Base-by-base conservation (phyloP, 139 green algal genomes). In the Chlamydomonas applanata region DNA sequence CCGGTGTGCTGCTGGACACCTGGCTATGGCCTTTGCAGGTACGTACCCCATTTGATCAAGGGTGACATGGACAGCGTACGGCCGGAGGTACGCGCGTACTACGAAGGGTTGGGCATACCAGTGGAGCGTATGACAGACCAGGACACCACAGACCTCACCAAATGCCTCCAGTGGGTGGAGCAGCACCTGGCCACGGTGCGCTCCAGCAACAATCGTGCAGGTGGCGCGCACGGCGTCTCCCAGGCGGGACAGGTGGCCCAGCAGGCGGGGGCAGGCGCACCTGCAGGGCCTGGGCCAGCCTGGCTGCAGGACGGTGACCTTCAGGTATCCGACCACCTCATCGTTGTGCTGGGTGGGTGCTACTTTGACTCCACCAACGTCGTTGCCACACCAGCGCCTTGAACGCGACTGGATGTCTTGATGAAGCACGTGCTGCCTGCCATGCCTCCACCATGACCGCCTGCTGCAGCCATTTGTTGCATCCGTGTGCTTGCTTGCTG, bases 31-130 rank as follows among this genome's bases (percentile, higher is more conserved):
- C 2, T 27, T 69, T 87, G 25, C 69, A 71, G 52, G 30, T 84
- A 78, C 59, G 35, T 93, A 45, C 94, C 94, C 2, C 76, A 94
- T 52, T 22, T 88, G 2, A 93, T 98, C 49, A 71, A 82, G 0
- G 95, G 95, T 0, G 95, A 98, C 72, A 66, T 98, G 40, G 95
- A 98, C 83, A 94, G 84, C 7, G 62, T 97, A 0, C 34, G 76
- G 32, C 40, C 70, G 22, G 77, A 84, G 22, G 79, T 87, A 45
- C 57, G 36, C 2, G 69, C 60, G 2, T 82, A 83, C 33, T 91
- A 88, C 76, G 73, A 36, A 11, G 27, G 22, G 25, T 72, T 72
- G 19, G 81, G 83, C 27, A 81, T 91, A 9, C 65, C 56, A 2
- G 67, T 97, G 9, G 35, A 87, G 19, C 92, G 97, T 71, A 65